phyloP scores from a whole-genome alignment of 2,329 filamentous ascomycete genomes.

The Thielaviopsis populi region DNA sequence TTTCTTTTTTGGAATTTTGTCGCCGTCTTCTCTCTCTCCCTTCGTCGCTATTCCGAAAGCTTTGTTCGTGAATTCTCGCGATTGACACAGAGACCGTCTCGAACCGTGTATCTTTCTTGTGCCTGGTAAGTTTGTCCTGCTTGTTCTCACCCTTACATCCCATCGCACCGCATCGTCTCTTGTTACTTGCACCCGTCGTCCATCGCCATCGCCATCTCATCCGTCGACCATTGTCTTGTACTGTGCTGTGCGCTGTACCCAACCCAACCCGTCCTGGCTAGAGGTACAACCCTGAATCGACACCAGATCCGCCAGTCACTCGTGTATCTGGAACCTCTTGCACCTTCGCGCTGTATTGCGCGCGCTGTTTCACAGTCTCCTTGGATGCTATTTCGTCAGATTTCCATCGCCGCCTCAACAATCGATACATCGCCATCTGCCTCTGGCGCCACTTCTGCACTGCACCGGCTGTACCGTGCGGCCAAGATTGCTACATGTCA shows the following conservation, averaged over 20 bases:
- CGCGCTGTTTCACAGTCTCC: background rate
- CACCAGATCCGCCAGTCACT: background rate
- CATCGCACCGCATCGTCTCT: background rate
- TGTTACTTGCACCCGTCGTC: background rate
- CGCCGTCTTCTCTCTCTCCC: background rate
- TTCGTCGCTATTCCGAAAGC: background rate
- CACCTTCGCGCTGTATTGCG: background rate
- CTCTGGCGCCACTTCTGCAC: too few species aligned
- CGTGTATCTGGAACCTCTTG: slow-evolving; percentile 1
- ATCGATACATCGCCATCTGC: background rate
- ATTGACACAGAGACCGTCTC: background rate
- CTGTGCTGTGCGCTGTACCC: too few species aligned
- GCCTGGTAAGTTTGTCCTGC: background rate
- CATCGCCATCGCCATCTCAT: background rate
- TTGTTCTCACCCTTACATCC: background rate
- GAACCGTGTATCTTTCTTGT: background rate
- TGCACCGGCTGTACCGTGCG: background rate
- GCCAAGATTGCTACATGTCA: background rate
- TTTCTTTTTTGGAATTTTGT: slow-evolving; percentile 2
- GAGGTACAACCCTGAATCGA: slow-evolving; percentile 1
- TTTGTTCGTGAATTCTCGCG: background rate
- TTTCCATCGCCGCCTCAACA: background rate
- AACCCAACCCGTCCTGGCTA: background rate
- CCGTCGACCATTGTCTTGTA: background rate
- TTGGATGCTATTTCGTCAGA: background rate